Base-by-base conservation (phyloP, 1,139 yeast species). In the Hanseniaspora sp. region DNA sequence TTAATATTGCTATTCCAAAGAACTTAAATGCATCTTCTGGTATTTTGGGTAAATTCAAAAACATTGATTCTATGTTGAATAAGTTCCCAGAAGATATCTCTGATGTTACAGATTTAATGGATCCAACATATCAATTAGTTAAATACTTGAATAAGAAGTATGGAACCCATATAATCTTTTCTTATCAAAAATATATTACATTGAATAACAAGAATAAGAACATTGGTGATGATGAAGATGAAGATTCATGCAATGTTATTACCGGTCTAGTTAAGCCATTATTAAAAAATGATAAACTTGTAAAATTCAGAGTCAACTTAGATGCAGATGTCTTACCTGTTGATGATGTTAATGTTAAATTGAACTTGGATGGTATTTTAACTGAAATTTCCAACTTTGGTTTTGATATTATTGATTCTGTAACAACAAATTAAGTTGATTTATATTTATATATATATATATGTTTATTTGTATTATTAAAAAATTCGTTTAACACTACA, bases 231-330 rank as follows among this genome's bases (percentile, higher is more conserved):
- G 38, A 51, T n/a, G 28, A 12, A 9, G 13, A 29, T 12, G 40
- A 41, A n/a, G 23, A 11, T n/a, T 35, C 48, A 23, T 39, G 39
- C 31, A 79, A 78, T 61, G 80, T 83, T 8, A 76, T 90, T 56
- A 78, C 90, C 28, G 97, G 96, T 1, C 71, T 90, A 54, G 82
- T 92, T 71, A 79, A 84, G 56, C 95, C 95, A 4, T 71, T 77
- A 28, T 64, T 76, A 58, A 69, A 75, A 48, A 71, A 72, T 46
- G 72, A 73, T 57, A 80, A 78, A 69, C 17, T 29, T 31, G 58
- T 62, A 31, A 82, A 81, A 64, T 88, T 88, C 70, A 82, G 83
- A 64, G 95, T 85, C 31, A 86, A 83, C 61, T 70, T 85, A 59
- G 95, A 90, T 30, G 82, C 80, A 62, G 84, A 87, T 60, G 77